Evolutionary conservation across 768 basidiomycete genomes (phyloP).

Genomic region (Tremella mesenterica): DNA sequence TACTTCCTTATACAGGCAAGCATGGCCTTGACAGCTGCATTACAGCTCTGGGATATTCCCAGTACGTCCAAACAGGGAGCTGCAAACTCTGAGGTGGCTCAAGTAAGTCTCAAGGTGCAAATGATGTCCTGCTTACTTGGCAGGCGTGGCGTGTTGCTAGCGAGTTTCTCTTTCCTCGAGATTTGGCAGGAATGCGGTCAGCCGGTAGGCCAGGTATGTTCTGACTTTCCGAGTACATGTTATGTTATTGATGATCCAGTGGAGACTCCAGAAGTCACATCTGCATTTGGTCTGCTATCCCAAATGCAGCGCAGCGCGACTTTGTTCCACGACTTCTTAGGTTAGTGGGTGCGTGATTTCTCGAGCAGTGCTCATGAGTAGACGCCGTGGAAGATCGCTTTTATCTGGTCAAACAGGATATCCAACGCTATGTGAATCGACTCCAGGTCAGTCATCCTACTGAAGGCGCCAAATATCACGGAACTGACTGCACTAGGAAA

Average conservation of each 20-base stretch:
- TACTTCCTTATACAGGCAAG: too few species aligned
- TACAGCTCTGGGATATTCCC: conserved; percentile 25
- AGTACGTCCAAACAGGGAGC: conserved; percentile 27
- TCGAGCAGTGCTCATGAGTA: conserved; percentile 2
- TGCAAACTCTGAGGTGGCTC: conserved; percentile 14
- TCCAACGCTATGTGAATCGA: conserved; percentile 22
- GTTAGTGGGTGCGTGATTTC: conserved; percentile 6
- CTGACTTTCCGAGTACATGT: background rate
- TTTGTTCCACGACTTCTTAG: conserved; percentile 26
- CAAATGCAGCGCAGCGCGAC: conserved; percentile 3
- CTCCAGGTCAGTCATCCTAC: conserved; percentile 8
- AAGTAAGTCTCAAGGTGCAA: background rate
- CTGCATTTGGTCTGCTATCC: conserved; percentile 13
- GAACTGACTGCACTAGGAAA: conserved; percentile 6
- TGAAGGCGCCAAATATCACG: background rate
- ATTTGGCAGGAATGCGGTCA: conserved; percentile 13
- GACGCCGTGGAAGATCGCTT: conserved; percentile 29
- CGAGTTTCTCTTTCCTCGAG: conserved; percentile 18
- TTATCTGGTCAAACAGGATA: conserved; percentile 28
- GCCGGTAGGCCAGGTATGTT: conserved; percentile 16
- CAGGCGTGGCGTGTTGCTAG: conserved; percentile 17
- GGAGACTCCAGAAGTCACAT: conserved; percentile 25
- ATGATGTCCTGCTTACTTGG: background rate
- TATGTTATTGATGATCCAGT: background rate
- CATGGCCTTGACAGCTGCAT: conserved; percentile 29